Conservation (phyloP, 345 rosid genomes). For the Mangifera indica region DNA sequence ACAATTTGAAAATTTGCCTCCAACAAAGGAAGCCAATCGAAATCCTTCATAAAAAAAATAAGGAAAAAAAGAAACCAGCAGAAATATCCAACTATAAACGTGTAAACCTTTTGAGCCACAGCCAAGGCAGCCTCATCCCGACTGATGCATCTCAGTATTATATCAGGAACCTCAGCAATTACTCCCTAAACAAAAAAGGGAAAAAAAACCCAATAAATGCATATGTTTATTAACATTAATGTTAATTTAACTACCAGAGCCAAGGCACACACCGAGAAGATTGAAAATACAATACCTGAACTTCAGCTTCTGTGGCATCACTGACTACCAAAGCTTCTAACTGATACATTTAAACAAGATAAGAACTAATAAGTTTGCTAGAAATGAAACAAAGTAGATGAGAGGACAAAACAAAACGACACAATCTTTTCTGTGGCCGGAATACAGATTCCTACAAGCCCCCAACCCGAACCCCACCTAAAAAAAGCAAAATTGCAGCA, state of each 20-base stretch:
- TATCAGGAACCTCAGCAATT: slow-evolving; percentile 89
- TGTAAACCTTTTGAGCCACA: slow-evolving; percentile 80
- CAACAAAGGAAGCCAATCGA: not conserved
- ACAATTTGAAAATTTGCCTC: too few relatives aligned
- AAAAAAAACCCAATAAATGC: not conserved
- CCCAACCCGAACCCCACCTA: too few relatives aligned
- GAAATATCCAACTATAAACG: not conserved
- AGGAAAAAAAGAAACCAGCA: not conserved
- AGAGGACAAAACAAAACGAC: not conserved
- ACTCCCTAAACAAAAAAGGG: slow-evolving; percentile 50
- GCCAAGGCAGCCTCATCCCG: slow-evolving; percentile 97
- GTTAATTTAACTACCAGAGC: not conserved
- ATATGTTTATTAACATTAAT: not conserved
- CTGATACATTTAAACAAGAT: slow-evolving; percentile 46
- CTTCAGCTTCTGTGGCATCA: slow-evolving; percentile 73
- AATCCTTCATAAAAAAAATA: not conserved
- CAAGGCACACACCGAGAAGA: not conserved
- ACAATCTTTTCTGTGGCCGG: not conserved
- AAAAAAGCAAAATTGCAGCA: too few relatives aligned
- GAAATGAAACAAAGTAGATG: slow-evolving; percentile 2
- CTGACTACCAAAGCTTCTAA: slow-evolving; percentile 72
- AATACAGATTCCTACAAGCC: not conserved
- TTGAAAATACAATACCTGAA: slow-evolving; percentile 57
- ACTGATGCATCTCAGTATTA: slow-evolving; percentile 86
- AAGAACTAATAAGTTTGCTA: not conserved